phyloP scores from a whole-genome alignment of 1,284 basidiomycete species.

The Inonotus hispidus region DNA sequence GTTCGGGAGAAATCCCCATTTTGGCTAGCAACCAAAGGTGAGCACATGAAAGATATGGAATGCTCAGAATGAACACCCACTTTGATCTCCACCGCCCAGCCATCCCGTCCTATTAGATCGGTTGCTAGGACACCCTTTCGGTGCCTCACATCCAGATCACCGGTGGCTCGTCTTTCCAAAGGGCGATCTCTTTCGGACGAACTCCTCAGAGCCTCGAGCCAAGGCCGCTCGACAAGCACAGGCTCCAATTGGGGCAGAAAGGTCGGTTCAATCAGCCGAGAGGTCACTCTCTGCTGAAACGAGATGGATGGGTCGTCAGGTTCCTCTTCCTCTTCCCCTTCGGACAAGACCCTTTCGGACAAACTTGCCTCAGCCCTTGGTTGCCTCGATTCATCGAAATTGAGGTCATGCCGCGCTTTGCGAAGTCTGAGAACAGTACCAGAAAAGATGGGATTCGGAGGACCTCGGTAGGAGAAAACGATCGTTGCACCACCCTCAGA shows the following conservation, averaged over 20 bases:
- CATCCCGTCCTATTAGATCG: constrained; percentile 59
- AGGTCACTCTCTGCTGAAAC: constrained; percentile 58
- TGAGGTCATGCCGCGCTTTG: constrained; percentile 39
- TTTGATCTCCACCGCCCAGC: constrained; percentile 83
- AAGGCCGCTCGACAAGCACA: constrained; percentile 49
- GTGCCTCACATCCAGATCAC: constrained; percentile 52
- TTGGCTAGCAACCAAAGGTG: constrained; percentile 54
- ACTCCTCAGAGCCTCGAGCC: constrained; percentile 53
- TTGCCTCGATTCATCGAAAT: not conserved
- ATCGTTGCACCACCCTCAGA: constrained; percentile 88
- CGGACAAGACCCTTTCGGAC: constrained; percentile 6
- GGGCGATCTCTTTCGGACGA: constrained; percentile 50
- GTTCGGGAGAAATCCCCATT: constrained; percentile 87
- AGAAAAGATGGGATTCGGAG: constrained; percentile 40
- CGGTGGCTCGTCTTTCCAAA: constrained; percentile 43
- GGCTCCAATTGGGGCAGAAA: constrained; percentile 53
- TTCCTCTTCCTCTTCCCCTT: constrained; percentile 37
- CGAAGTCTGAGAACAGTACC: constrained; percentile 71
- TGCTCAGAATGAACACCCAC: constrained; percentile 34
- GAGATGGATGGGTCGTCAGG: constrained; percentile 54
- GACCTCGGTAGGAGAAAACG: constrained; percentile 76
- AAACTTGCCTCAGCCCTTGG: not conserved
- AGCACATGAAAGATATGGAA: constrained; percentile 4
- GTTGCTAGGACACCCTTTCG: constrained; percentile 64
- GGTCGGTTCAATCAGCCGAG: constrained; percentile 49